Evolutionary conservation across 2,329 filamentous ascomycete species (phyloP), one percentile per base, ranked within the genome.

Genomic region (Passalora sequoiae): DNA sequence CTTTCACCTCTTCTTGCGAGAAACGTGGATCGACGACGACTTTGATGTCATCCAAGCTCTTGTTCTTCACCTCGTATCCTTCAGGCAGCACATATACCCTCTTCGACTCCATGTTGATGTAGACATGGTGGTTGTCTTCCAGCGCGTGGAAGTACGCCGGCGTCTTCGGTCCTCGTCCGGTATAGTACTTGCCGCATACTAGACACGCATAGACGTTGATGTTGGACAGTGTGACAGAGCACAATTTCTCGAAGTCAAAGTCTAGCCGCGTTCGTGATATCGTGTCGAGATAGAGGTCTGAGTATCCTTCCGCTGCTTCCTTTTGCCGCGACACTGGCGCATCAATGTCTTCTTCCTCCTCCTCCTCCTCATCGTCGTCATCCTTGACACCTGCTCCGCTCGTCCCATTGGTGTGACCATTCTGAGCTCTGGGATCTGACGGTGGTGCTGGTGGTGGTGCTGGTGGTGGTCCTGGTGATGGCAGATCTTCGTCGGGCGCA

Each of bases 201-300:
- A 98, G 78, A 61, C 92, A 98, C 7, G 92, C 92, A 66, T 98
- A 98, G 32, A 98, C 89, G 63, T 98, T 98, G 70, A 97, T 96
- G 65, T 97, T 97, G 37, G 89, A 95, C 6, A 98, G 77, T 24
- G 88, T 94, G 54, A 98, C 77, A 17, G 91, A 97, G 70, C 92
- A 98, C 9, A 96, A 80, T 73, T 98, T 98, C 65, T 98, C 92
- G 64, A 98, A 98, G 68, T 98, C 92, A 64, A 97, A 97, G 68
- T 98, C 92, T 44, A 97, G 81, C 35, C 95, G 83, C 61, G 83
- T 81, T 60, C 92, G 86, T 66, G 95, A 82, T 68, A 98, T 94
- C 9, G 92, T 97, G 71, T 98, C 92, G 56, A 98, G 85, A 66
- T 98, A 98, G 20, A 98, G 81, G 65, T 98, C 91, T 59, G 85